phyloP scores from a whole-genome alignment of 345 rosid species.

The Diplotaxis tenuifolia region DNA sequence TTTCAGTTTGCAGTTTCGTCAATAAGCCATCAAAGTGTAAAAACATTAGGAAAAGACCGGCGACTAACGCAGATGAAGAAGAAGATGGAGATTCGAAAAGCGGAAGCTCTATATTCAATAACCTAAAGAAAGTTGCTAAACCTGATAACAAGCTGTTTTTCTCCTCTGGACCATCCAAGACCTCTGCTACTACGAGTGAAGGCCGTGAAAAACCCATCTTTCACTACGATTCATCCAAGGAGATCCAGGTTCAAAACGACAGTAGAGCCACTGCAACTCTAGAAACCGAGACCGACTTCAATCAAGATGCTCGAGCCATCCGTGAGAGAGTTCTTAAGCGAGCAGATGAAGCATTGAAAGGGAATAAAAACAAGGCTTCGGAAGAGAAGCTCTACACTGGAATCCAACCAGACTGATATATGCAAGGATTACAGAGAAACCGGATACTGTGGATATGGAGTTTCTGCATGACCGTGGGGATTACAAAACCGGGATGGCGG shows the following conservation, averaged over 20 bases:
- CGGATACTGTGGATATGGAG: conserved; percentile 91
- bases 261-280: conserved; percentile 76
- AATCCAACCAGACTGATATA: conserved; percentile 81
- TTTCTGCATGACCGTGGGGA: conserved; percentile 95
- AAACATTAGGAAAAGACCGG: conserved; percentile 68
- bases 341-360: conserved; percentile 67
- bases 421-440: conserved; percentile 95
- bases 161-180: conserved; percentile 62
- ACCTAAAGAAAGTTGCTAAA: conserved; percentile 51
- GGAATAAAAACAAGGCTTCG: conserved; percentile 42
- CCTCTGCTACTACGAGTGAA: conserved; percentile 27
- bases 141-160: conserved; percentile 62
- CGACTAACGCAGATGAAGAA: conserved; percentile 40
- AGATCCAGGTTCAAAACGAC: conserved; percentile 83
- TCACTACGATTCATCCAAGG: conserved; percentile 80
- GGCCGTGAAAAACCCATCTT: conserved; percentile 45
- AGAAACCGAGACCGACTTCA: conserved; percentile 87
- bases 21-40: conserved; percentile 66
- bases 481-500: conserved; percentile 89
- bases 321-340: conserved; percentile 75
- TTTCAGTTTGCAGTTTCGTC: conserved; percentile 72
- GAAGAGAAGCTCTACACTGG: conserved; percentile 74
- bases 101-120: conserved; percentile 47
- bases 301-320: conserved; percentile 73
- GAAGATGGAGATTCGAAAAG: conserved; percentile 52